Evolutionary conservation across 345 rosid species (phyloP), one percentile per base, ranked within the genome.

Genomic region (Microcos paniculata): DNA sequence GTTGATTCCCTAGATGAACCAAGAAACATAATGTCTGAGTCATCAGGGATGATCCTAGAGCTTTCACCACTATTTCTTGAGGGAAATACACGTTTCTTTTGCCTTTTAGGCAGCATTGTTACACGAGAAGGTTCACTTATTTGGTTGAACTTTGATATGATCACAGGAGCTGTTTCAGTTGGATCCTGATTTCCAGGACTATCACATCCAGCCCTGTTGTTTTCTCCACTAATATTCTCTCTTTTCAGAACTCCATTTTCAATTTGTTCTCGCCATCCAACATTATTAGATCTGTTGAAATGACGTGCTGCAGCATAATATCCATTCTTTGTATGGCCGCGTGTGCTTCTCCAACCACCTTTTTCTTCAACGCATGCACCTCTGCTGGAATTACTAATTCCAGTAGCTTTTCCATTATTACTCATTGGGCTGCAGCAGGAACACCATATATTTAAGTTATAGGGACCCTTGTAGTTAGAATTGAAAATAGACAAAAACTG

Each of bases 281-380:
- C 69, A 68, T 58, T 70, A 75, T 59, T 77, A 69, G 72, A 55
- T 77, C 79, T 70, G 42, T 53, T 26, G 6, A 62, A 65, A 51
- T 51, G 78, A 40, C 19, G 26, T 49, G 52, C 82, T 68, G 69
- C 63, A 42, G 78, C 71, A 11, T 45, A 66, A 53, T 56, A 73
- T 67, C 12, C 18, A 74, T 67, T 65, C 81, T 56, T 81, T 21
- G 73, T 61, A 69, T 67, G 70, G 83, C 61, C 79, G 52, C 38
- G 80, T 1, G 82, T 87, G 77, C 87, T 86, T 88, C 90, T 84
- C 97, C 99, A 96, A 43, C 90, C 87, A 79, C 83, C 82, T 70
- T 75, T 46, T 42, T 73, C 75, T 42, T 74, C 84, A 77, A 30
- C 73, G 40, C 67, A 53, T 61, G 31, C 52, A 73, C 77, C 84